Evolutionary conservation across 2,329 filamentous ascomycete species (phyloP).

Genomic region (Elsinoe ampelina): DNA sequence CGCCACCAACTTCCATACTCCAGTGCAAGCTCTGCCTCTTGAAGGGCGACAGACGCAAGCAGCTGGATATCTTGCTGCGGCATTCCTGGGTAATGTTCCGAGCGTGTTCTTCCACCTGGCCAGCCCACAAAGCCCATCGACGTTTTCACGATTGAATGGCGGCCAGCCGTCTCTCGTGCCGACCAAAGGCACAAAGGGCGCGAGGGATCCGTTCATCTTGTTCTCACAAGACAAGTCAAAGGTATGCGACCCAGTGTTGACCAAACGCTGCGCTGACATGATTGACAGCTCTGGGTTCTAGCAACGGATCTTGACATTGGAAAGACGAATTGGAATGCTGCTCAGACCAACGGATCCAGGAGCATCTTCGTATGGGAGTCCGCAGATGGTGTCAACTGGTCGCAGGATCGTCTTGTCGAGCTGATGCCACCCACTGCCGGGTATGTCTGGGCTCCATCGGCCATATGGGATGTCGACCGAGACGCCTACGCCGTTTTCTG

Average conservation of each 20-base stretch:
- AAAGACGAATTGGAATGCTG: conserved; percentile 38
- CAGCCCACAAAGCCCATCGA: conserved; percentile 17
- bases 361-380: conserved; percentile 50
- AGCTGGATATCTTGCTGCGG: neutral
- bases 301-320: conserved; percentile 29
- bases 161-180: conserved; percentile 43
- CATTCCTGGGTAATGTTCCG: neutral
- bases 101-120: conserved; percentile 2
- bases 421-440: conserved; percentile 33
- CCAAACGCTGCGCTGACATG: neutral
- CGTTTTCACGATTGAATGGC: conserved; percentile 41
- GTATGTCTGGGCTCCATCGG: conserved; percentile 51
- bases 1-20: neutral
- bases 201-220: conserved; percentile 46
- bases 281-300: conserved; percentile 37
- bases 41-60: neutral
- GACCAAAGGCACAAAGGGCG: conserved; percentile 43
- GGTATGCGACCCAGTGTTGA: neutral
- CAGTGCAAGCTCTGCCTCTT: neutral
- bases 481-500: conserved; percentile 42
- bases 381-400: conserved; percentile 44
- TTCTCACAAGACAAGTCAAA: conserved; percentile 3
- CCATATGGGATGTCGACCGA: conserved; percentile 43
- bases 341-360: conserved; percentile 43
- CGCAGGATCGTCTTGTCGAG: conserved; percentile 37